Conservation (phyloP, 2,329 filamentous ascomycete genomes). For the Colletotrichum sp. region DNA sequence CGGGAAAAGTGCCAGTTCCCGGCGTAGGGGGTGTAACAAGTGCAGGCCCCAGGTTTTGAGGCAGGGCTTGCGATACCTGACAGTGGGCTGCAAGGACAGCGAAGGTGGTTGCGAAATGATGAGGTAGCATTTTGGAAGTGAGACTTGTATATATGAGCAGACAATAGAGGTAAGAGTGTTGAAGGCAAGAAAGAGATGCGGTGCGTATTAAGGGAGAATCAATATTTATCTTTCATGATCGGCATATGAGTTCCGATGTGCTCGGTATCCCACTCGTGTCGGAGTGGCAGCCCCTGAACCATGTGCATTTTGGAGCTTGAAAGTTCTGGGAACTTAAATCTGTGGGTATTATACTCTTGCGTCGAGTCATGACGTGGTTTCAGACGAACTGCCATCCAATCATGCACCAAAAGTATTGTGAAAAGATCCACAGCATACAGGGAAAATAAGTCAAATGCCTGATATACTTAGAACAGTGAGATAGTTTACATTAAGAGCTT, state of each 20-base stretch:
- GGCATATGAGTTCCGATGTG: background rate
- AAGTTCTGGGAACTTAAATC: background rate
- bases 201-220: background rate
- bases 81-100: background rate
- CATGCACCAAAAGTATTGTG: background rate
- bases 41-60: background rate
- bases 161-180: background rate
- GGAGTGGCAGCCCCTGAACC: background rate
- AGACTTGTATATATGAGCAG: background rate
- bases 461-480: no score
- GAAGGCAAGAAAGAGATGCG: background rate
- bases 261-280: background rate
- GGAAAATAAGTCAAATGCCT: no score
- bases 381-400: background rate
- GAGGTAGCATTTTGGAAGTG: background rate
- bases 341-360: background rate
- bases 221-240: background rate
- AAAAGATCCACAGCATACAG: no score
- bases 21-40: background rate
- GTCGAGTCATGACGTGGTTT: background rate
- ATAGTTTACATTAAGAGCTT: no score
- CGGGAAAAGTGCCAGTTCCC: background rate
- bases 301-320: background rate
- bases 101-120: background rate
- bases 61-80: background rate